phyloP scores from a whole-genome alignment of 2,329 filamentous ascomycete species.

The Penicillium sp. region DNA sequence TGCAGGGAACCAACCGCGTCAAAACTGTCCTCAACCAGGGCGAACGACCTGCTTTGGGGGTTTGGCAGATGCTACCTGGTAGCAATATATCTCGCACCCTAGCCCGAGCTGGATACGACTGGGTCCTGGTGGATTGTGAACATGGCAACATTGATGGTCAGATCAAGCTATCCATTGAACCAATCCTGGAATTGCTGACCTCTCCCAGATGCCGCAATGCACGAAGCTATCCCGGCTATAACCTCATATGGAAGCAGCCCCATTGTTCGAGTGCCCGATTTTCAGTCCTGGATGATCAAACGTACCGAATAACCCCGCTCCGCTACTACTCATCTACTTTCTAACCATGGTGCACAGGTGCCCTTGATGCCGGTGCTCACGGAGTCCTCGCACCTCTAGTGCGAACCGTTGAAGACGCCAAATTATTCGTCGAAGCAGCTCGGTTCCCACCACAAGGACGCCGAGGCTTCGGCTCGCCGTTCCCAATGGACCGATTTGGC shows the following conservation, averaged over 20 bases:
- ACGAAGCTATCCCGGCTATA: background rate
- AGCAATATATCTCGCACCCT: background rate
- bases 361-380: background rate
- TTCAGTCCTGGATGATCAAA: background rate
- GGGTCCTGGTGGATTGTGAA: background rate
- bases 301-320: background rate
- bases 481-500: background rate
- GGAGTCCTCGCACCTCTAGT: background rate
- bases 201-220: background rate
- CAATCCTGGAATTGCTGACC: background rate
- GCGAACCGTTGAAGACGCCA: background rate
- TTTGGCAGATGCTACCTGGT: background rate
- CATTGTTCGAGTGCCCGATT: background rate
- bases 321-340: background rate
- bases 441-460: background rate
- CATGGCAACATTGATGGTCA: background rate
- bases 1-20: background rate
- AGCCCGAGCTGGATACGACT: background rate
- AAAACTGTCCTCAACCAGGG: background rate
- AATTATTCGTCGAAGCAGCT: background rate
- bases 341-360: background rate
- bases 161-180: background rate
- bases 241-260: background rate
- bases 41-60: background rate
- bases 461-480: background rate